Base-by-base conservation (phyloP, 371 early-diverging fungal genomes). In the Nematocida sp. region DNA sequence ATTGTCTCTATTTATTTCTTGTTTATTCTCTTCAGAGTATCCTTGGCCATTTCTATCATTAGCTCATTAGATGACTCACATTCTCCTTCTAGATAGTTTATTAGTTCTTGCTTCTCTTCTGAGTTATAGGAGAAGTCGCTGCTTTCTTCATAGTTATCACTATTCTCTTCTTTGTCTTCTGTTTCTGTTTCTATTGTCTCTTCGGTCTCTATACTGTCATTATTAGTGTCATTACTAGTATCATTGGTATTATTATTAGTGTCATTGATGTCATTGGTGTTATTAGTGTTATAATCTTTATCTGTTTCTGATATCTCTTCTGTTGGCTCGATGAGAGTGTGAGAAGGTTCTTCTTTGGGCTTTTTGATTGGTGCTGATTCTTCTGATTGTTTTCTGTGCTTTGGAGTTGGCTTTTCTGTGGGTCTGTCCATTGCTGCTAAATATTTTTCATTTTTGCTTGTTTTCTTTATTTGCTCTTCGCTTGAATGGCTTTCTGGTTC, bases 131-230 rank as follows among this genome's bases (percentile, higher is more conserved):
- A 11, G 29, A 23, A 25, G 13, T 43, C n/a, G 21, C 25, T 32
- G n/a, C 57, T 65, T 19, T 47, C 58, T 31, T 54, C 65, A 19
- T n/a, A 4, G 37, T 58, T 61, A 17, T 48, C 78, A 43, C 70
- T 66, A 45, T 23, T 32, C 2, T 65, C 78, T 49, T 43, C 57
- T 3, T 58, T 48, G 25, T 52, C 60, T 7, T 80, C 81, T 51
- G 75, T 77, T 27, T 60, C 37, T 19, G 67, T 78, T 11, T 25
- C 54, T 31, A 61, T 74, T 11, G 70, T 57, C 23, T 74, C 63
- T 34, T 29, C 31, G n/a, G 1, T 57, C 32, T 29, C 38, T 11
- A 9, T 52, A 9, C 19, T 19, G 11, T 21, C 52, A 52, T 31
- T 19, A 23, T 23, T 21, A 52, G 9, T 52, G 15, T 21, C 21